Base-by-base conservation (phyloP, 352 stramenopile species). In the Albugo candida region DNA sequence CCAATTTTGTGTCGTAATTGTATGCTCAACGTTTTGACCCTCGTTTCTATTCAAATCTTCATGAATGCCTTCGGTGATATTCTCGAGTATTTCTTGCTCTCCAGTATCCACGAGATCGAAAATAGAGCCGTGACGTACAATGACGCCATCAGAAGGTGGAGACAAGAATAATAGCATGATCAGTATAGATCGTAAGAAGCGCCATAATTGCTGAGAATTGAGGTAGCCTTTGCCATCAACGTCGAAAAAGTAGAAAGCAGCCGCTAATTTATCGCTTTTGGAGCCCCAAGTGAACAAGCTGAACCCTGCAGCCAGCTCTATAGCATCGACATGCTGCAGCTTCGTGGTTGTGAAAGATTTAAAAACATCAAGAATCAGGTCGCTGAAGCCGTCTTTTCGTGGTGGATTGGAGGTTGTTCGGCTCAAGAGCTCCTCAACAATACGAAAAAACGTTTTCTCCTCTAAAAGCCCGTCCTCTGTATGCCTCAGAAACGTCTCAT, bases 211-310 rank as follows among this genome's bases (percentile, higher is more conserved):
- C 48, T 86, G 65, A 2, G 65, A 66, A 51, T 85, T 83, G 46
- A 92, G 49, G 18, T 72, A 84, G 0, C 70, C 74, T 21, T 85
- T 85, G 54, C 71, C 76, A 34, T 92, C 78, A 5, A 65, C 63
- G 38, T 92, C 78, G 41, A 88, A 92, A 46, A 81, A 92, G 51
- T 92, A 73, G 43, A 92, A 92, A 0, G 75, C 63, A 13, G 71
- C 73, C n/a, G 62, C 59, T 6, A 92, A 55, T 35, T 92, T 92
- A 58, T 92, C 78, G 36, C 78, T 92, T 47, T 92, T 92, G 5
- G 78, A 88, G 0, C 78, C 78, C 62, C 67, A 82, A 12, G 70
- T 58, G 51, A 92, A 83, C 12, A 92, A 50, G 41, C 70, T 85
- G 36, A 88, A 88, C 0, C 73, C 78, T 5, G 78, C 78, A 1